phyloP scores from a whole-genome alignment of 2,329 filamentous ascomycete species.

The Rutstroemia sp. region DNA sequence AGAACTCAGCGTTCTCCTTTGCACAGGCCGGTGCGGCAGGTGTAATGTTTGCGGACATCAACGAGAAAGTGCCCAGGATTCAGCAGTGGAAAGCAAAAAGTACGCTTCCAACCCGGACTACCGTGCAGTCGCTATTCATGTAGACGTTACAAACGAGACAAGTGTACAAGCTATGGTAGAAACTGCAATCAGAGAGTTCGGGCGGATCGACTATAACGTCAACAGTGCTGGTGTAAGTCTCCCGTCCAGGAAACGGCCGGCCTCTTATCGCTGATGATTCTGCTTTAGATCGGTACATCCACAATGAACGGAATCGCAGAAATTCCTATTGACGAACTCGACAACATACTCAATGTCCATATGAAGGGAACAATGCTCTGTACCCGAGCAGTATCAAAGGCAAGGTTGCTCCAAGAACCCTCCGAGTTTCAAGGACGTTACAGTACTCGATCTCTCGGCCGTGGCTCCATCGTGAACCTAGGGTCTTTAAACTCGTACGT shows the following conservation, averaged over 20 bases:
- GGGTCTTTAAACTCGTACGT: not conserved
- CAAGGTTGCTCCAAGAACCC: not conserved
- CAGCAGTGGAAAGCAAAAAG: constrained; percentile 22
- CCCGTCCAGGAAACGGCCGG: not conserved
- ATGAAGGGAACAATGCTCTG: not conserved
- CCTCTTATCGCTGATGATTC: not conserved
- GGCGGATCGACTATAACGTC: constrained; percentile 44
- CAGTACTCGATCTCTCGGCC: not conserved
- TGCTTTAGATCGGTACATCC: not conserved
- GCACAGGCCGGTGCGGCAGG: constrained; percentile 8
- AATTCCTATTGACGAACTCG: not conserved
- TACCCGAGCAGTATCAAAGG: not conserved
- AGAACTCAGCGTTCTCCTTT: not conserved
- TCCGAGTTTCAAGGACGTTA: not conserved
- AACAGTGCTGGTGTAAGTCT: constrained; percentile 38
- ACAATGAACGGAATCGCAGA: not conserved
- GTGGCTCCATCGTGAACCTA: not conserved
- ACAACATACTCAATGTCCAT: not conserved
- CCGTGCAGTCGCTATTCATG: constrained; percentile 16
- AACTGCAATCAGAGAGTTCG: constrained; percentile 37
- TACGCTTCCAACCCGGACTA: constrained; percentile 23
- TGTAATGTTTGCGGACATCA: constrained; percentile 25
- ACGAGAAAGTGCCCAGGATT: constrained; percentile 14
- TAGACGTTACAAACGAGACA: constrained; percentile 21
- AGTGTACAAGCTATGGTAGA: constrained; percentile 25